Conservation (phyloP, 2,329 filamentous ascomycete genomes). For the Aspergillus sp. region DNA sequence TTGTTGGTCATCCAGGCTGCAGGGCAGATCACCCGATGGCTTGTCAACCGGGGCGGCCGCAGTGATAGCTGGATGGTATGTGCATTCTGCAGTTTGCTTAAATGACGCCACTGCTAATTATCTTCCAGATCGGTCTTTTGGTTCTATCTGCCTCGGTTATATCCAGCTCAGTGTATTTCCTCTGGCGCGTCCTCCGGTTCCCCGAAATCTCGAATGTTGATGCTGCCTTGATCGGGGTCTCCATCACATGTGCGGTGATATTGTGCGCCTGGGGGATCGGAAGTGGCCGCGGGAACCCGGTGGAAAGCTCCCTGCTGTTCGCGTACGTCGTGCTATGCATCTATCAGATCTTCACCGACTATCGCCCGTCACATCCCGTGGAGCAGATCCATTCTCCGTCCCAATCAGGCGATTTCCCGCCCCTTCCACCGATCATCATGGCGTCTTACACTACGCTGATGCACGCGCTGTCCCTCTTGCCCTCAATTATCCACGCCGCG, state of each 20-base stretch:
- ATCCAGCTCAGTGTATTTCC: constrained; percentile 87
- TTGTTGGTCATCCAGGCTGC: constrained; percentile 89
- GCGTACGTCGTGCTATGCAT: constrained; percentile 97
- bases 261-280: constrained; percentile 89
- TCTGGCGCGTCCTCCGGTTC: constrained; percentile 90
- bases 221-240: constrained; percentile 82
- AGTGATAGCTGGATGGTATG: constrained; percentile 95
- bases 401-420: constrained; percentile 69
- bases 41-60: constrained; percentile 77
- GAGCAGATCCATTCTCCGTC: constrained; percentile 44
- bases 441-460: constrained; percentile 90
- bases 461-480: constrained; percentile 73
- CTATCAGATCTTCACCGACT: constrained; percentile 99
- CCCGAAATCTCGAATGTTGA: constrained; percentile 88
- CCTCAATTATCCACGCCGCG: constrained; percentile 69
- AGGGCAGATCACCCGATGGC: constrained; percentile 87
- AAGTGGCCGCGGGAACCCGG: constrained; percentile 84
- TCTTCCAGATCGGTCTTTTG: constrained; percentile 67
- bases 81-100: constrained; percentile 11
- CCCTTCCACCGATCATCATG: constrained; percentile 96
- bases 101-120: constrained; percentile 8
- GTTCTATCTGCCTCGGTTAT: constrained; percentile 84
- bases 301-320: constrained; percentile 90
- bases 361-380: constrained; percentile 66
- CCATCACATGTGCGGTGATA: constrained; percentile 86